A percentile compares a stretch with the other conserved stretches of the same genome.
phyloP scores from a whole-genome alignment of 208 protist genomes.

The Borovskyia barvae region DNA sequence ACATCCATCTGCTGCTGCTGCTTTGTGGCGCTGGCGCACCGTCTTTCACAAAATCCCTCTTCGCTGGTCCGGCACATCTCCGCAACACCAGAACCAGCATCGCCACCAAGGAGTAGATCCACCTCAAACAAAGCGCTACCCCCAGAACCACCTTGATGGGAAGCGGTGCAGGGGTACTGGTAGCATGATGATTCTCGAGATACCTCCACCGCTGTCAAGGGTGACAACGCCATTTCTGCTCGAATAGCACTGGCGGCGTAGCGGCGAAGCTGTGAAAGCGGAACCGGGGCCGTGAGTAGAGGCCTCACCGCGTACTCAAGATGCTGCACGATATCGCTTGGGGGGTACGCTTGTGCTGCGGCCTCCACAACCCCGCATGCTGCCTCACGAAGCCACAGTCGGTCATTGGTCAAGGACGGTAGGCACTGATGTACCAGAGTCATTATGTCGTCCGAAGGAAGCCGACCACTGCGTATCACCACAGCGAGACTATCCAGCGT shows the following conservation, averaged over 20 bases:
- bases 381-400: constrained; percentile 46
- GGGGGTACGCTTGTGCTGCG: constrained; percentile 40
- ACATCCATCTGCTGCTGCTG: no score
- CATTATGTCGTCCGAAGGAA: constrained; percentile 39
- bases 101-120: no score
- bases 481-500: constrained; percentile 48
- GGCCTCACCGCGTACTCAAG: constrained; percentile 46
- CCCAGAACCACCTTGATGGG: no score
- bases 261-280: constrained; percentile 24
- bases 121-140: no score
- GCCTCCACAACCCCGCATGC: constrained; percentile 51
- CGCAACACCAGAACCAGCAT: no score
- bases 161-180: no score
- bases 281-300: constrained; percentile 28
- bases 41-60: no score
- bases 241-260: constrained; percentile 27
- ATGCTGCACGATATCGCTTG: constrained; percentile 42
- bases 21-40: no score
- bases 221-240: constrained; percentile 7
- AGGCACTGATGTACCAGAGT: constrained; percentile 56
- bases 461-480: constrained; percentile 28
- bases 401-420: constrained; percentile 37
- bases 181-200: neutral
- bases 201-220: neutral
- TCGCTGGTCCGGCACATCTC: no score